Conservation (phyloP, 345 rosid genomes). For the Nephelium lappaceum region DNA sequence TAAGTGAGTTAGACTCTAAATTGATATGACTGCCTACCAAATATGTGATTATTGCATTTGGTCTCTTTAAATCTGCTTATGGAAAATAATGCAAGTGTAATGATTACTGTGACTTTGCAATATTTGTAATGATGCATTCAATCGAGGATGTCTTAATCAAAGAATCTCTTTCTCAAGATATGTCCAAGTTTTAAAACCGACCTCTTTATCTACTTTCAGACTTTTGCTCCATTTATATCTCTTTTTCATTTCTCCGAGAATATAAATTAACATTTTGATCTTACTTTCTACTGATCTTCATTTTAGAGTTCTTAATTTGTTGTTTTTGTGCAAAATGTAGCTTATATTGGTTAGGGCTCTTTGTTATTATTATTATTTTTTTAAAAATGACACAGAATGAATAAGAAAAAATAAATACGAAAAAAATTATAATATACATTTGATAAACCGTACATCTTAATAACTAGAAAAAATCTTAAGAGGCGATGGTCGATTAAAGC, state of each 20-base stretch:
- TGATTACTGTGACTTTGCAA: constrained; percentile 26
- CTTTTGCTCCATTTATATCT: background rate
- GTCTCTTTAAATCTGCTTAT: constrained; percentile 1
- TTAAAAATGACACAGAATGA: too few species aligned
- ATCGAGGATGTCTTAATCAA: background rate
- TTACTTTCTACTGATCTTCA: too few species aligned
- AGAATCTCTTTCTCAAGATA: constrained; percentile 1
- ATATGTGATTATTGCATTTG: constrained; percentile 5
- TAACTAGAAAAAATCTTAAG: too few species aligned
- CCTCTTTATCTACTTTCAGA: background rate
- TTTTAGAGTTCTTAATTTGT: too few species aligned
- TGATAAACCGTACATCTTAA: too few species aligned
- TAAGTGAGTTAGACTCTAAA: background rate
- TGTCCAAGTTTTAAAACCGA: background rate
- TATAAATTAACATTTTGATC: background rate
- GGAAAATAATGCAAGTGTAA: constrained; percentile 18
- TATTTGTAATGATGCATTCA: background rate
- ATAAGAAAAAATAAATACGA: too few species aligned
- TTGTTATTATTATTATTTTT: too few species aligned
- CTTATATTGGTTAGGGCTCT: too few species aligned
- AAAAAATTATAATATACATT: too few species aligned
- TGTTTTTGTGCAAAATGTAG: too few species aligned
- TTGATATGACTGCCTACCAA: constrained; percentile 36
- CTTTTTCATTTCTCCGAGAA: too few species aligned
- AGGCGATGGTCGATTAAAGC: too few species aligned